Evolutionary conservation across 306 rosid species (phyloP), one percentile per base, ranked within the genome.

Genomic region (Begonia masoniana): DNA sequence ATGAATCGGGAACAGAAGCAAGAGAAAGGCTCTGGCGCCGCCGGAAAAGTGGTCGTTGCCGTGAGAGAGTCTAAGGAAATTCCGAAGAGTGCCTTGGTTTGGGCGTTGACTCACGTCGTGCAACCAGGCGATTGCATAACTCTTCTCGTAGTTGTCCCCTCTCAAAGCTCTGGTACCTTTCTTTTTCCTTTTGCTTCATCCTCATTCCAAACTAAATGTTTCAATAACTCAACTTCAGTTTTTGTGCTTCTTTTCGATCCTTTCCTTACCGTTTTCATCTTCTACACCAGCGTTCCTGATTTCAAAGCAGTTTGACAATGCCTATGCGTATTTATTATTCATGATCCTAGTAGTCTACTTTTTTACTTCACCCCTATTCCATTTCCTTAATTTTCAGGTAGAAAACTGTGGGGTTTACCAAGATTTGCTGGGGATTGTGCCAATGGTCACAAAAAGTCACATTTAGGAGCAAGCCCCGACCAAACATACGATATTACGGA

Each of bases 91-190:
- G 99, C 99, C 65, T 76, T 91, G 45, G 82, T 91, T 52, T 91
- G 99, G 99, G 94, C 96, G 5, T 63, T 91, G 67, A 86, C 95
- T 69, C 99, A 83, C 77, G 96, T 91, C 70, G 99, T 91, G 74
- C 99, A 91, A 53, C 94, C 95, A 42, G 99, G 96, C 43, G 96
- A 91, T 55, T 91, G 94, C 79, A 91, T 91, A 57, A 83, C 96
- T 26, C 70, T 91, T 49, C 81, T 91, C 16, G 99, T 91, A 35
- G 99, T 91, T 70, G 93, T 86, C 46, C 87, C 99, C 59, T 77
- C 99, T 11, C 87, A 81, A 71, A 76, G 75, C 65, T 83, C 96
- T 42, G 99, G 96, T 91, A 66, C 11, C 13, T 17, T n/a, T 12
- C 7, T 43, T 46, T 42, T 69, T 45, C 52, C 43, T 7, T 43